Evolutionary conservation across 371 early-diverging fungal genomes (phyloP).

Genomic region (Lichtheimia ornata): DNA sequence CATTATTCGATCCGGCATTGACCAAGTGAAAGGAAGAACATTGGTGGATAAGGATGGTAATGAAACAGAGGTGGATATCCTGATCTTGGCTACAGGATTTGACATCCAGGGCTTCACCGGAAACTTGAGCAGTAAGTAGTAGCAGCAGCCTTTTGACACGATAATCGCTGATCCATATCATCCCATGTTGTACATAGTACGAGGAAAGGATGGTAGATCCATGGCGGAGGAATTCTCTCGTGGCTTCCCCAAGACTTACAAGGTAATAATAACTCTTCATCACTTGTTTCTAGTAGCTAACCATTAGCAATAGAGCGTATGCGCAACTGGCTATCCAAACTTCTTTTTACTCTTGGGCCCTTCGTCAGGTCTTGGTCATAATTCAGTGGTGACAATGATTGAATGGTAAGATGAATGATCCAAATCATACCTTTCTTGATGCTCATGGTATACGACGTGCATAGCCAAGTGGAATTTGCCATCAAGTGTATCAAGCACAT

Average conservation of each 20-base stretch:
- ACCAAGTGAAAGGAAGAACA: conserved; percentile 37
- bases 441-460: background rate
- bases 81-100: conserved; percentile 71
- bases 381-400: conserved; percentile 25
- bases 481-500: conserved; percentile 21
- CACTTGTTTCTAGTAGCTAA: conserved; percentile 14
- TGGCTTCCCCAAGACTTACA: conserved; percentile 26
- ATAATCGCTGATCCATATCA: too few species aligned
- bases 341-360: conserved; percentile 47
- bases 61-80: conserved; percentile 46
- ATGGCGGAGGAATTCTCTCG: too few species aligned
- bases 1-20: conserved; percentile 42
- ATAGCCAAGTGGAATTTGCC: conserved; percentile 28
- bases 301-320: conserved; percentile 15
- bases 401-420: conserved; percentile 24
- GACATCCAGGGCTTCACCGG: conserved; percentile 39
- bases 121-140: conserved; percentile 28
- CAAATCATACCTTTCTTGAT: background rate
- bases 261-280: conserved; percentile 13
- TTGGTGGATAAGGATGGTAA: conserved; percentile 42
- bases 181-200: too few species aligned
- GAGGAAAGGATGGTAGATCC: too few species aligned
- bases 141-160: background rate
- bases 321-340: conserved; percentile 45
- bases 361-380: conserved; percentile 41